Evolutionary conservation across 441 rosid species (phyloP), one percentile per base, ranked within the genome.

Genomic region (Biscutella auriculata): DNA sequence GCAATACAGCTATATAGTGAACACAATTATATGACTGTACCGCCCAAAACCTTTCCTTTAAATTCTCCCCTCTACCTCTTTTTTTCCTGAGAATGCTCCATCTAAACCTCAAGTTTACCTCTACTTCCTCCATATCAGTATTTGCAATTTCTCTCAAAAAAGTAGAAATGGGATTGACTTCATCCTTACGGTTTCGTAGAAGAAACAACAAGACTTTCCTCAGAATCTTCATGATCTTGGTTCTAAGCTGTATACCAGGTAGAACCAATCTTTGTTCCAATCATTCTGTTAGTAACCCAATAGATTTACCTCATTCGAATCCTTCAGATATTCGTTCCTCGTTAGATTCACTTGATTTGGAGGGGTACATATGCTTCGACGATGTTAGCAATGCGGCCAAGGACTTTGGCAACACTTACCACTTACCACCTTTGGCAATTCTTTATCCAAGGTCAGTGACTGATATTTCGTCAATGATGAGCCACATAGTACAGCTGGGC

Each of bases 371-470:
- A 29, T 60, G 67, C 60, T 81, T 76, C 23, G 74, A 82, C 27
- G 66, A 84, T 49, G 59, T 77, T 26, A 74, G 80, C 40, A 68
- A 76, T 32, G 96, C 87, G 23, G 82, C 96, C 39, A 79, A 53
- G 57, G 98, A 91, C 77, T 91, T 91, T 21, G 98, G 98, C 55
- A 79, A 85, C 53, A 75, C 75, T 59, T 73, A 60, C 76, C 79
- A 77, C 58, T 62, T 63, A 70, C 80, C 69, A 13, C 98, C 96
- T 10, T 43, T 69, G 4, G 95, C 95, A 40, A 62, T 92, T 43
- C 73, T 85, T 6, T 71, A 88, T 67, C 96, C 96, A 2, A 84
- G 76, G 67, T 82, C 96, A 14, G 89, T 81, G 62, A 73, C 82
- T 9, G 98, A 92, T 68, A 81, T 92, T 65, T 77, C 96, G 60